These are phyloP conservation scores for Posidonia oceanica DNA, from an alignment of 116 monocot species.

Conservation along the genomic window DNA sequence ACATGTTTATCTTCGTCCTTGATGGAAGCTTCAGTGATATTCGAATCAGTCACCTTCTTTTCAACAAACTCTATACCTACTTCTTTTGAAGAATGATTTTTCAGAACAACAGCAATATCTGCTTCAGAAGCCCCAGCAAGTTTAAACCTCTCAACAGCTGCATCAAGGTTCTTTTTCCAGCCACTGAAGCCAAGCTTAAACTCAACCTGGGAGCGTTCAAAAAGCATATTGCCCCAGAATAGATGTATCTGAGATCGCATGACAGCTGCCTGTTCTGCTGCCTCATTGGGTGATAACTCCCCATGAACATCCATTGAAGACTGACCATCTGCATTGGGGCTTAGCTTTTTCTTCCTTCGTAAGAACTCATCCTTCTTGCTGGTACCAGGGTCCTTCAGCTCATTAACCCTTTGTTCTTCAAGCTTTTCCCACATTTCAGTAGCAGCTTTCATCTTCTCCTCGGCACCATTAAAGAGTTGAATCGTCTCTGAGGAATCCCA, in stretches of 20 bases:
- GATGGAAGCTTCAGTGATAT: slow-evolving; percentile 5
- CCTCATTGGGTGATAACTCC: slow-evolving; percentile 66
- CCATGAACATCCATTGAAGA: slow-evolving; percentile 9
- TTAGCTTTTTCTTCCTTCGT: slow-evolving; percentile 55
- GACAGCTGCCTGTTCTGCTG: slow-evolving; percentile 71
- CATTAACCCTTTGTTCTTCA: slow-evolving; percentile 72
- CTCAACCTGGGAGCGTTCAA: slow-evolving; percentile 94
- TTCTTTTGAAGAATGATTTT: slow-evolving; percentile 85
- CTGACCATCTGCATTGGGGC: slow-evolving; percentile 10
- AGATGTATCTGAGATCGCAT: slow-evolving; percentile 99
- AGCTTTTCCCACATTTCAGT: slow-evolving; percentile 97
- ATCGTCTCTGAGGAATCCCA: slow-evolving; percentile 84
- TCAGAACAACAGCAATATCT: slow-evolving; percentile 69
- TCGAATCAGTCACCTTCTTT: slow-evolving; percentile 27
- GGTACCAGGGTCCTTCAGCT: slow-evolving; percentile 48
- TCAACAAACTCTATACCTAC: slow-evolving; percentile 25
- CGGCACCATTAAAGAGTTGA: slow-evolving; percentile 67
- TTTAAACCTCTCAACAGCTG: slow-evolving; percentile 81
- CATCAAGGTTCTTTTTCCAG: slow-evolving; percentile 90
- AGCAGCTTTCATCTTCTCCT: slow-evolving; percentile 89
- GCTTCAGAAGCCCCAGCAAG: slow-evolving; percentile 90
- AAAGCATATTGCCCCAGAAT: slow-evolving; percentile 98
- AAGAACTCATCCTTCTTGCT: slow-evolving; percentile 57
- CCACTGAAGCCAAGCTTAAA: slow-evolving; percentile 61
- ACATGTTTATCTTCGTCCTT: slow-evolving; percentile 24